phyloP scores from a whole-genome alignment of 306 rosid genomes.

The Castanea mollissima region DNA sequence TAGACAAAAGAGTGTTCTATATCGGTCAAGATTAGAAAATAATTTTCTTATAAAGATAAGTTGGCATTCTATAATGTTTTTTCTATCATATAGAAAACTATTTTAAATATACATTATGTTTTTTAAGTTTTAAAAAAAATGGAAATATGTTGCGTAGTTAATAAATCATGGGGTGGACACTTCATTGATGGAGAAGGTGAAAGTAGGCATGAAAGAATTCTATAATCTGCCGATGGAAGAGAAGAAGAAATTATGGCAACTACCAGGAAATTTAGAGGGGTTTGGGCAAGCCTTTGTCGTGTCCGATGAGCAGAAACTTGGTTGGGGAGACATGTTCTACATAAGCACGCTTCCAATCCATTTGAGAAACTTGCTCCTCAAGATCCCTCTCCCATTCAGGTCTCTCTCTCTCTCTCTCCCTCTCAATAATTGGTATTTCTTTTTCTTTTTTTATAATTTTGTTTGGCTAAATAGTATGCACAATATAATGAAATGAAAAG shows the following conservation, averaged over 20 bases:
- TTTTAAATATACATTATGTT: too few relatives aligned
- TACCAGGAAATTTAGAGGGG: conserved; percentile 18
- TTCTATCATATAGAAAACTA: too few relatives aligned
- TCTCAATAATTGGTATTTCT: not conserved
- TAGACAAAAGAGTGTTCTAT: too few relatives aligned
- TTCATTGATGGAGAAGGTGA: not conserved
- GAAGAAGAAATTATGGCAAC: conserved; percentile 23
- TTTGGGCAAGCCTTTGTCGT: not conserved
- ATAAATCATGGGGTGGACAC: conserved; percentile 25
- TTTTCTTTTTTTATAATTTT: too few relatives aligned
- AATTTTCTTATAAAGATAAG: too few relatives aligned
- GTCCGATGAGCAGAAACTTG: not conserved
- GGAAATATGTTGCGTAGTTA: not conserved
- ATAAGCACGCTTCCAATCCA: not conserved
- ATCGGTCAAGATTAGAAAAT: too few relatives aligned
- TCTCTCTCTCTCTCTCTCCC: not conserved
- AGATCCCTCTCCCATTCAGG: conserved; percentile 23
- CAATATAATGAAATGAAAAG: too few relatives aligned
- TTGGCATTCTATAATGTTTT: too few relatives aligned
- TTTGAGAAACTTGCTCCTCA: conserved; percentile 24
- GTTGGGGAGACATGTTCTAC: not conserved
- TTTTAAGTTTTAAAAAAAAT: too few relatives aligned
- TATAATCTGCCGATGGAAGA: conserved; percentile 22
- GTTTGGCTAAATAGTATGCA: too few relatives aligned
- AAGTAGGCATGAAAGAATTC: conserved; percentile 10